phyloP scores from a whole-genome alignment of 2,329 filamentous ascomycete genomes.

The Cytospora piceae region DNA sequence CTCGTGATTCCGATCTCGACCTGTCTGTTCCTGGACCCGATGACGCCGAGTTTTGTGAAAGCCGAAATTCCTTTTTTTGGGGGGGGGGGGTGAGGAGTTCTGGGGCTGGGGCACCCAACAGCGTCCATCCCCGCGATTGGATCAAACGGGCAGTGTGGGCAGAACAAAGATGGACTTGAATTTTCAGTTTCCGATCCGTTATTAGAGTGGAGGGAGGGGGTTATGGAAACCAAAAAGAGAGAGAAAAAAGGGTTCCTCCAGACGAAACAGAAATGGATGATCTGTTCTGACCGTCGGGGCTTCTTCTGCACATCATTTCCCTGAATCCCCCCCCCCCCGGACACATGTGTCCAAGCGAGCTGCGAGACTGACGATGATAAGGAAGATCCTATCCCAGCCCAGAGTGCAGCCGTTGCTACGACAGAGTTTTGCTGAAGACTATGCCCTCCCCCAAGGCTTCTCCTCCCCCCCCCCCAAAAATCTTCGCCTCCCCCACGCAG shows the following conservation, averaged over 20 bases:
- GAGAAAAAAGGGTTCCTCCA: not conserved
- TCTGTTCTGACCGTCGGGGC: conserved; percentile 17
- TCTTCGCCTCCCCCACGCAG: no score
- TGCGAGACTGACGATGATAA: not conserved
- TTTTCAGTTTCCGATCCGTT: conserved; percentile 22
- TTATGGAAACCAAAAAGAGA: not conserved
- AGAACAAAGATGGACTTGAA: conserved; percentile 5
- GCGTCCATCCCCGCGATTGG: conserved; percentile 24
- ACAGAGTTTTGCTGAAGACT: not conserved
- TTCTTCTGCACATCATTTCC: conserved; percentile 18
- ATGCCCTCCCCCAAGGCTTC: not conserved
- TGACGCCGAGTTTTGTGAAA: conserved; percentile 20
- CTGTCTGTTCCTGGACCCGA: conserved; percentile 21
- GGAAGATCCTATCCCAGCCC: not conserved
- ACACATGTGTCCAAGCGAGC: conserved; percentile 7
- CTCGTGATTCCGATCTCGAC: conserved; percentile 8
- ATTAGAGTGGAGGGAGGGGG: conserved; percentile 13
- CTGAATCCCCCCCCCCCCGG: not conserved
- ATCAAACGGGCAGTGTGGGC: not conserved
- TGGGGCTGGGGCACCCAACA: conserved; percentile 17
- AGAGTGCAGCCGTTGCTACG: not conserved
- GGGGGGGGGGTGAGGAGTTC: not conserved
- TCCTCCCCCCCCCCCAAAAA: no score
- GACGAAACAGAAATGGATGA: conserved; percentile 13
- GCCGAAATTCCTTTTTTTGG: conserved; percentile 22